Percentiles rank a stretch among this genome's conserved stretches.
phyloP scores from a whole-genome alignment of 805 yeast genomes.

The Blastobotrys americana region DNA sequence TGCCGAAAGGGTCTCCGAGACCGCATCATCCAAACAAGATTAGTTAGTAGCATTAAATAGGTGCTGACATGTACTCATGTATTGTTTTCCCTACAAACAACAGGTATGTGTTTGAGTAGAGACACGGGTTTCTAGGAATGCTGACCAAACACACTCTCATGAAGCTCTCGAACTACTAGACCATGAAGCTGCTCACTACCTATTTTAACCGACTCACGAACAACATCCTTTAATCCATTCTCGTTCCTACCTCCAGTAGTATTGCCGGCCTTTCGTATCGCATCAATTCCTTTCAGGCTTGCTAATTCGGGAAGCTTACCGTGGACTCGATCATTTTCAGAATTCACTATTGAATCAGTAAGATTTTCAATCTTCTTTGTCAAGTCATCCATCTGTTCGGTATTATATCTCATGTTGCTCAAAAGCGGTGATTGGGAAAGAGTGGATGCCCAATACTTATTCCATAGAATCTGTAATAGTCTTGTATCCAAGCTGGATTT shows the following conservation, averaged over 20 bases:
- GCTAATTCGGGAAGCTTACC: not conserved
- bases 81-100: too few species aligned
- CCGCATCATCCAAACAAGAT: too few species aligned
- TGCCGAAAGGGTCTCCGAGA: too few species aligned
- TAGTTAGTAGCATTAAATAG: too few species aligned
- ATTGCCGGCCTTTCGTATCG: not conserved
- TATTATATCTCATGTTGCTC: conserved; percentile 23
- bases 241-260: conserved; percentile 5
- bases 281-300: not conserved
- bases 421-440: conserved; percentile 28
- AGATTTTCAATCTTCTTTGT: conserved; percentile 20
- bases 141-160: conserved; percentile 16
- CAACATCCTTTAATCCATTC: conserved; percentile 14
- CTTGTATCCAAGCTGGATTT: conserved; percentile 44
- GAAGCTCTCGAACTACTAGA: conserved; percentile 19
- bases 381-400: conserved; percentile 26
- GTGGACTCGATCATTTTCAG: conserved; percentile 4
- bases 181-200: conserved; percentile 24
- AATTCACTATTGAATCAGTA: conserved; percentile 2
- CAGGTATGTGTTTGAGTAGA: too few species aligned
- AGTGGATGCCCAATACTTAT: conserved; percentile 42
- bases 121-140: not conserved
- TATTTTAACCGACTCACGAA: conserved; percentile 16
- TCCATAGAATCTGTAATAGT: conserved; percentile 39
- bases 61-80: too few species aligned